Base-by-base conservation (phyloP, 805 yeast genomes). In the Monosporozyma unispora region DNA sequence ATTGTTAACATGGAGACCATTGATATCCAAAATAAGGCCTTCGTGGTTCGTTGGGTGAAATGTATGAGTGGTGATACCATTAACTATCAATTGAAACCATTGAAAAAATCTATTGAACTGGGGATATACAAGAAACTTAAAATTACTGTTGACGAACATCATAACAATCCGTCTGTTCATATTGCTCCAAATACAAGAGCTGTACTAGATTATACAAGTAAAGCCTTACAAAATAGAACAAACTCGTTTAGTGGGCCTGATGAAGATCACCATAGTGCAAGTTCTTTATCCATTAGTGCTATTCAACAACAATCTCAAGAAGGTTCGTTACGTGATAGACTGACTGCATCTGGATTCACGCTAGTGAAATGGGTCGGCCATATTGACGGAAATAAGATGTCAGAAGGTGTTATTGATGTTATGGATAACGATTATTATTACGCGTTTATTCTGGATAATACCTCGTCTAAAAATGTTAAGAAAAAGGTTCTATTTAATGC, bases 401-500 rank as follows among this genome's bases (percentile, higher is more conserved):
- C 77, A 47, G 79, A 79, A 45, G 95, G 90, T 1, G 68, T 72
- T 25, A 72, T 82, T 51, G 72, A 73, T n/a, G 82, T 82, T 2
- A 66, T 65, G 2, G 70, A 74, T 22, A 85, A 82, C 8, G 91
- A 91, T 1, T 76, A 82, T 58, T 84, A 78, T 67, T 65, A 63
- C 46, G 97, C 96, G 0, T 86, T 91, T 63, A 83, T 93, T 23
- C 84, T 91, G 61, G 98, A 91, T 67, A 91, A 91, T 68, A 84
- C 96, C 0, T 87, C 89, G 58, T 84, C 96, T 29, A 88, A 86
- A 60, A 87, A 84, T 29, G 83, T 82, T 21, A 81, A 88, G 44
- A 93, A 91, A 65, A 87, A 84, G 52, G 80, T 91, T 1, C 71
- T 81, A 50, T 89, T 89, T 66, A 77, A 81, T 48, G 77, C 75